A percentile compares a stretch with the other conserved stretches of the same genome.
These are phyloP conservation scores for Fraxinus dipetala DNA, from an alignment of 305 asterid genomes.

Conservation along the genomic window DNA sequence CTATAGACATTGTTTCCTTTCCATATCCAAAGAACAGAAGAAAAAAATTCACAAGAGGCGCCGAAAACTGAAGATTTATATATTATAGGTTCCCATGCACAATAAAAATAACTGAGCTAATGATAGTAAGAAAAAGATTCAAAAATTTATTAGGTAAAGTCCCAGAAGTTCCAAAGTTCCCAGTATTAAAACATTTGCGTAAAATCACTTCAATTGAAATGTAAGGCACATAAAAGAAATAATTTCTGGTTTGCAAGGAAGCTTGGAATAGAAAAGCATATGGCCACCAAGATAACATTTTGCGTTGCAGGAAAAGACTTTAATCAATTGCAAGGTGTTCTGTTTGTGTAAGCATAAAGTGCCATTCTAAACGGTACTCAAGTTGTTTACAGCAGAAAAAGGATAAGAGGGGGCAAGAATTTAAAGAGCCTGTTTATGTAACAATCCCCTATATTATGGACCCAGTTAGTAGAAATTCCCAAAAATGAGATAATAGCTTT, in stretches of 20 bases:
- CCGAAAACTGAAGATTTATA: not conserved
- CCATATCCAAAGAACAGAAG: slow-evolving; percentile 1
- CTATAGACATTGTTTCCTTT: not conserved
- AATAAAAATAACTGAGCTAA: not conserved
- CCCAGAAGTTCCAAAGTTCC: not conserved
- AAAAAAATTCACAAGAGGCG: not conserved
- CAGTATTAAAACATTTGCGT: not conserved
- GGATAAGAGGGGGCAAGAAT: not conserved
- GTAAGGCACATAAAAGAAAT: not conserved
- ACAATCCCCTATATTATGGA: not conserved
- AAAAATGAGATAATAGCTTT: not conserved
- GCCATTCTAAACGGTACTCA: not conserved
- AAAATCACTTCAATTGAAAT: not conserved
- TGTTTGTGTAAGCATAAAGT: not conserved
- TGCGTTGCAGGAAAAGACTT: not conserved
- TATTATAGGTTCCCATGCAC: not conserved
- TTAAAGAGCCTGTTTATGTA: not conserved
- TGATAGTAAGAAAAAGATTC: not conserved
- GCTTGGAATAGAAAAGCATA: not conserved
- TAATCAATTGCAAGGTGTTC: not conserved
- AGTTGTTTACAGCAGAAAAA: not conserved
- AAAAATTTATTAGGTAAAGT: not conserved
- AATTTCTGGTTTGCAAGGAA: not conserved
- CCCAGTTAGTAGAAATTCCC: not conserved
- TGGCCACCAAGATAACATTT: not conserved